Percentiles rank a stretch among this genome's conserved stretches.
Conservation (phyloP, 129 eudicot species). For the Solidago caesia region DNA sequence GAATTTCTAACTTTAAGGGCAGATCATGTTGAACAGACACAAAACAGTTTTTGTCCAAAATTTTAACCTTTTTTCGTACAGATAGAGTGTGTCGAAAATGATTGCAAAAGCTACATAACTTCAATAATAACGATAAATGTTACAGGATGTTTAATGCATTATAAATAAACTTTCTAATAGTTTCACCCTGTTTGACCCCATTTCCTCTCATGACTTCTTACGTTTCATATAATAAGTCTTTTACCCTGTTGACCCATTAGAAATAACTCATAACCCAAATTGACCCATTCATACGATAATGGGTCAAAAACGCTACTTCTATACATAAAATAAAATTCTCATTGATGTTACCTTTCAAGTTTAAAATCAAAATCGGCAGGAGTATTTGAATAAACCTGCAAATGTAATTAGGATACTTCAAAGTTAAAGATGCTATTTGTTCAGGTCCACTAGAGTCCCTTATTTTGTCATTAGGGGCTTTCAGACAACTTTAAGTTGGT, state of each 20-base stretch:
- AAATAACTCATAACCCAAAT: conserved; percentile 6
- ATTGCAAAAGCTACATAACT: background rate
- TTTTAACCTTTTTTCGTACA: background rate
- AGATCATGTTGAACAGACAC: background rate
- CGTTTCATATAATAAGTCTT: background rate
- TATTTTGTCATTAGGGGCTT: background rate
- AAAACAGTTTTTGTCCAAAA: background rate
- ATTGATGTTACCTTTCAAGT: conserved; percentile 61
- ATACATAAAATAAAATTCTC: background rate
- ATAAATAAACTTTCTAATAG: background rate
- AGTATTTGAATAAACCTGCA: conserved; percentile 90
- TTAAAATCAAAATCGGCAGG: conserved; percentile 97
- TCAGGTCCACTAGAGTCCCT: conserved; percentile 5
- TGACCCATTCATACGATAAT: background rate
- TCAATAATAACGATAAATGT: background rate
- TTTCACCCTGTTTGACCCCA: background rate
- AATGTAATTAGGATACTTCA: conserved; percentile 1
- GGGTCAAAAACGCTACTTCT: background rate
- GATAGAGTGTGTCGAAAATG: background rate
- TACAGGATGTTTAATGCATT: background rate
- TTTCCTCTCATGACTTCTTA: too few relatives aligned
- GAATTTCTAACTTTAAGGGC: background rate
- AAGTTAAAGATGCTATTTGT: conserved; percentile 3
- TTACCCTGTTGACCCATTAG: background rate
- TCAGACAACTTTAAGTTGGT: background rate